Base-by-base conservation (phyloP, 2,329 filamentous ascomycete species). In the Pseudonectria buxi region DNA sequence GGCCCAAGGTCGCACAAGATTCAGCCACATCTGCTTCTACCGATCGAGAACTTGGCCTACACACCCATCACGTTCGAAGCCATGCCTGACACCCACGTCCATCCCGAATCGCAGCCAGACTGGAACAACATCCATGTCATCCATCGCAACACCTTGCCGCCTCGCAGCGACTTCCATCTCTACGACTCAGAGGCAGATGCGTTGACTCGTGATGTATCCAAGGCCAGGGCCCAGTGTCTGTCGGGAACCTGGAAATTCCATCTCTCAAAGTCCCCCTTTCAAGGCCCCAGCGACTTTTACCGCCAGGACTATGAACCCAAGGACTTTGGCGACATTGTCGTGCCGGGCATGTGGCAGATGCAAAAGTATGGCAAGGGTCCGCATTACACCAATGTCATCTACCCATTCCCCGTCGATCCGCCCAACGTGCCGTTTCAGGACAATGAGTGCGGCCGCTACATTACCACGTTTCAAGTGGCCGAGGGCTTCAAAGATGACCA, bases 341-440 rank as follows among this genome's bases (percentile, higher is more conserved):
- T 86, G 0, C 82, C 81, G 0, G 76, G 78, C 11, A 77, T 79
- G 63, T 86, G 82, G 82, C 81, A 86, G 55, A 63, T 82, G 2
- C 74, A 83, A 49, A 81, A 80, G 11, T 76, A 75, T 45, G 81
- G 81, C 4, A 60, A 61, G 14, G 64, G 69, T 9, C 81, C 81
- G 2, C 78, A 83, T 32, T 86, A 86, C 50, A 85, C 81, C 9
- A 86, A 86, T 43, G 64, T 81, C 33, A 65, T 74, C 33, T 86
- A 75, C 42, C 81, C 79, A 0, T 81, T 81, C 51, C 78, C 79
- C 0, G 76, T 81, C 0, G 68, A 79, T 36, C 81, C 82, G 2
- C 83, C 83, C 0, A 62, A 78, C 46, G 69, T 82, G 1, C 75
- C 80, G 0, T 69, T 71, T 2, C 69, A 82, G 13, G 79, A 83